These are phyloP conservation scores for Globisporangium barbulae DNA, from an alignment of 352 stramenopile species.

Conservation along the genomic window DNA sequence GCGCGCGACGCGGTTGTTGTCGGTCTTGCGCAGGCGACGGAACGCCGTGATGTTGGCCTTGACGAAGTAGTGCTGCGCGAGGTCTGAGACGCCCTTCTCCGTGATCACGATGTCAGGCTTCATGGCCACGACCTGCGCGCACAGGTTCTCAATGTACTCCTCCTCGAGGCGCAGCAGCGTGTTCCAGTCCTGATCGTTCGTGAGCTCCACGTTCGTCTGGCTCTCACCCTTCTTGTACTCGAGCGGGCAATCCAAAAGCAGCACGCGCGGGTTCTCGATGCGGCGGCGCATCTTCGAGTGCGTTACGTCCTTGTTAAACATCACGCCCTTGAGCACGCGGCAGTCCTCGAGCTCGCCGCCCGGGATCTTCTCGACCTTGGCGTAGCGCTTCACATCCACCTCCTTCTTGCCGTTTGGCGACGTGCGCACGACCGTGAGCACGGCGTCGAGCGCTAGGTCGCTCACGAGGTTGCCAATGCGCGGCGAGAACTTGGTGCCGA, in stretches of 20 bases:
- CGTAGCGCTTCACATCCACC: slow-evolving; percentile 99
- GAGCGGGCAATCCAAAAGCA: slow-evolving; percentile 98
- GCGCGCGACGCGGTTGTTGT: slow-evolving; percentile 99
- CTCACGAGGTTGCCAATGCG: slow-evolving; percentile 97
- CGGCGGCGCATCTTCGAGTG: slow-evolving; percentile 98
- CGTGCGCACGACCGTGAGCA: slow-evolving; percentile 92
- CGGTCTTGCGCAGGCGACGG: slow-evolving; percentile 97
- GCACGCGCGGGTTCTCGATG: slow-evolving; percentile 98
- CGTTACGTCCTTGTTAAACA: slow-evolving; percentile 99
- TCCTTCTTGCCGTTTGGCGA: slow-evolving; percentile 89
- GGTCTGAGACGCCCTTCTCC: slow-evolving; percentile 99
- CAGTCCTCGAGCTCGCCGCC: slow-evolving; percentile 95
- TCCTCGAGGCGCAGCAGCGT: slow-evolving; percentile 98
- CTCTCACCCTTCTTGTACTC: slow-evolving; percentile 99
- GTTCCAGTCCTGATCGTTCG: slow-evolving; percentile 98
- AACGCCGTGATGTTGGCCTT: slow-evolving; percentile 99
- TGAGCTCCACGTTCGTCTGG: slow-evolving; percentile 98
- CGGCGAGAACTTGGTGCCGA: slow-evolving; percentile 98
- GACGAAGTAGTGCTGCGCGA: slow-evolving; percentile 99
- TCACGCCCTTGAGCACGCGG: slow-evolving; percentile 96
- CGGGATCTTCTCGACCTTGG: slow-evolving; percentile 99
- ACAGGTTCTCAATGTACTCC: slow-evolving; percentile 99
- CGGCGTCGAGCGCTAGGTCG: slow-evolving; percentile 96
- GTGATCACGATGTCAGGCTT: slow-evolving; percentile 99
- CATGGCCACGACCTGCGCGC: slow-evolving; percentile 97